These are phyloP conservation scores for Panicum hallii DNA, from an alignment of 202 grass and related monocot species.

Conservation along the genomic window DNA sequence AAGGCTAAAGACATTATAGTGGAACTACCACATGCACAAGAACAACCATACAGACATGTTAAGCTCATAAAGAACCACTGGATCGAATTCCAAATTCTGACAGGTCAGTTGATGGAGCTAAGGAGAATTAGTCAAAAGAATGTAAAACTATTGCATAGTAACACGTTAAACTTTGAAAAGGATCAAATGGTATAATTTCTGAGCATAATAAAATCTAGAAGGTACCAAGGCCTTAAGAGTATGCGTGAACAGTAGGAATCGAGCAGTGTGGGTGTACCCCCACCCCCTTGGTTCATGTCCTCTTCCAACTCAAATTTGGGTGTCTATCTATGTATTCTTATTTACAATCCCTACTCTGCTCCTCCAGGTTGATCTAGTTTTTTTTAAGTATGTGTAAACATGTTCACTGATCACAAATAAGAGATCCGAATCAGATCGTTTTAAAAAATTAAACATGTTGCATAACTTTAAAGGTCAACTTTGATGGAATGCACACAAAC, in stretches of 20 bases:
- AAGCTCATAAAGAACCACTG: neutral
- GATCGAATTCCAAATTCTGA: neutral
- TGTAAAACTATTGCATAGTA: neutral
- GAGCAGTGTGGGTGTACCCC: neutral
- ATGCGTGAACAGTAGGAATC: neutral
- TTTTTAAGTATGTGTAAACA: slow-evolving; percentile 1
- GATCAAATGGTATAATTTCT: neutral
- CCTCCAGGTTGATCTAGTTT: neutral
- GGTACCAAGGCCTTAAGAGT: neutral
- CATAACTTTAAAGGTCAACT: neutral
- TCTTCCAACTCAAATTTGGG: neutral
- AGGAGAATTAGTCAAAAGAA: neutral
- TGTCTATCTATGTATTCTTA: neutral
- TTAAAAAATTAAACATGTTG: neutral
- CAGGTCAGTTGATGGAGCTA: neutral
- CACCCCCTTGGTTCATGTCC: neutral
- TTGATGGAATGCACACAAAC: neutral
- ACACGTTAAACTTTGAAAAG: neutral
- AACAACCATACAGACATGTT: neutral
- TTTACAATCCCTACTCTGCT: neutral
- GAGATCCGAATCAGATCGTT: neutral
- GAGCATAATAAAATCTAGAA: neutral
- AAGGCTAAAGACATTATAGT: neutral
- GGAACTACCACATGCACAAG: slow-evolving; percentile 6
- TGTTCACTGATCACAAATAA: neutral